Base-by-base conservation (phyloP, 1,139 yeast species). In the Scheffersomyces stambukii region DNA sequence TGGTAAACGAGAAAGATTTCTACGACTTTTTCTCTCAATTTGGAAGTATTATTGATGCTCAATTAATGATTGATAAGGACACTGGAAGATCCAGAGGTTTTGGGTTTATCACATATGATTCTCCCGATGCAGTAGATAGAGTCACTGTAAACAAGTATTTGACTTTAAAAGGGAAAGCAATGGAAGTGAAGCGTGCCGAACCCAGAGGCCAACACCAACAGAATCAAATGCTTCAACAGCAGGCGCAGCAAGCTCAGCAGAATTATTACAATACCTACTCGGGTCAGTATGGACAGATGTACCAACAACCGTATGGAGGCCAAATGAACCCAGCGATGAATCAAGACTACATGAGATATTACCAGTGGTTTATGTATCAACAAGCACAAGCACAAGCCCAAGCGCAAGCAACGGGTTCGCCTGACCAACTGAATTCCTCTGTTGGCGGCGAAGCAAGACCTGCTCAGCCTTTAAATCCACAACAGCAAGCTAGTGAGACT, bases 141-240 rank as follows among this genome's bases (percentile, higher is more conserved):
- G 95, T 88, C 35, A 82, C 94, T 36, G 84, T 80, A 35, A 82
- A 81, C 54, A 83, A 84, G 59, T 85, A 78, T 50, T 72, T 88
- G 41, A 77, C 81, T 34, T 78, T 88, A 43, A 88, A 88, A 53
- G 96, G 95, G 30, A 85, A 82, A 56, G 78, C 86, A 27, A 86
- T 91, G 76, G 98, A 91, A 59, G 95, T 91, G 37, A 91, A 91
- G 59, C 77, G 96, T 46, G 99, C 99, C n/a, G 96, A 89, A 54
- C 97, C 98, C 40, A 75, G 97, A 55, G 70, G 70, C 22, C 71
- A 61, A 42, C 72, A 66, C 35, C 71, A 65, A 37, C 70, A 58
- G 39, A 55, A 53, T 35, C 65, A 58, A 33, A 46, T 50, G 37
- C 43, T 48, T 29, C 60, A 55, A 29, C 62, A 79, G 70, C 49